Evolutionary conservation across 371 early-diverging fungal species (phyloP).

Genomic region (Zopfochytrium polystomum): DNA sequence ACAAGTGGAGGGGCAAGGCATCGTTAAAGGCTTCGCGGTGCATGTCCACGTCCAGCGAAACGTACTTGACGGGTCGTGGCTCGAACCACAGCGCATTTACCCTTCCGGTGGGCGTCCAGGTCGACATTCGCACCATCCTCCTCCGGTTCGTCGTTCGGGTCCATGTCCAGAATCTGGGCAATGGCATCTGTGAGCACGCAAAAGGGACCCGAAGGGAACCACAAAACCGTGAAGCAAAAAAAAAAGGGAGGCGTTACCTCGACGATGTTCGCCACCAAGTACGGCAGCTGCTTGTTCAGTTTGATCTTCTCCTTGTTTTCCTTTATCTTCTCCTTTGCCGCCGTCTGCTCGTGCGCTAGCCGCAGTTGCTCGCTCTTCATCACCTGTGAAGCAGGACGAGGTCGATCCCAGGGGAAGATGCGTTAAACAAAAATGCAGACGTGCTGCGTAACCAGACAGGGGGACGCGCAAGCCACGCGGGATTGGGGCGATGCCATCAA

Average conservation of each 20-base stretch:
- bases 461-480: too few relatives aligned
- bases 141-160: slow-evolving; percentile 80
- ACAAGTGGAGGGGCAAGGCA: neutral
- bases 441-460: too few relatives aligned
- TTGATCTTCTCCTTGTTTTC: slow-evolving; percentile 99
- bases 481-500: too few relatives aligned
- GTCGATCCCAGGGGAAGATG: too few relatives aligned
- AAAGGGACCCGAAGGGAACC: too few relatives aligned
- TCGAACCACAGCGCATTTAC: slow-evolving; percentile 97
- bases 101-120: slow-evolving; percentile 86
- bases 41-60: neutral
- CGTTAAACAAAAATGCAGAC: too few relatives aligned
- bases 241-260: slow-evolving; percentile 65
- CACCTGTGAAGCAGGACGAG: slow-evolving; percentile 49
- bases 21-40: too few relatives aligned
- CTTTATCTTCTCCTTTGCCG: slow-evolving; percentile 91
- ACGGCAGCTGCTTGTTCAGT: slow-evolving; percentile 98
- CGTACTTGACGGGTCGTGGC: slow-evolving; percentile 92
- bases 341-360: slow-evolving; percentile 82
- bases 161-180: slow-evolving; percentile 81
- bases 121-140: slow-evolving; percentile 95
- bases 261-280: slow-evolving; percentile 98
- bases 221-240: neutral
- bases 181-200: too few relatives aligned
- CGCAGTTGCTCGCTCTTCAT: slow-evolving; percentile 88